Evolutionary conservation across 2,329 filamentous ascomycete genomes (phyloP), one percentile per base, ranked within the genome.

Genomic region (Cladophialophora chaetospira): DNA sequence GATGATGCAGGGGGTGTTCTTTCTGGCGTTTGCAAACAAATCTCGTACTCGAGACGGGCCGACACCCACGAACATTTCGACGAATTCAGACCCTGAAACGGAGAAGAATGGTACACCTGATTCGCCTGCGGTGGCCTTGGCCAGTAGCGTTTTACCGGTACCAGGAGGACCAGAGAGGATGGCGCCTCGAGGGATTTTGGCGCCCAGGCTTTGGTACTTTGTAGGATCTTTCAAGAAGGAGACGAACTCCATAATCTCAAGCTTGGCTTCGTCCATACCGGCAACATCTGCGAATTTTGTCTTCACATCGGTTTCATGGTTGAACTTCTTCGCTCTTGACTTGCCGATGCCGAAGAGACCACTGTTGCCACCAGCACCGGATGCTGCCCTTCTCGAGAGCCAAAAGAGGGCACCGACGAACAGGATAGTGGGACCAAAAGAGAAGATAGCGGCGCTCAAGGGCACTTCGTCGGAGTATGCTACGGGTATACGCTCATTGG

Each of bases 21-120:
- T 97, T 57, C 94, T 86, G 15, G 94, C 94, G 66, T 90, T 96
- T 55, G 91, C 87, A 69, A 99, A 99, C 50, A 99, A 78, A 73
- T 99, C 94, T 67, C 94, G 86, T 48, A 99, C 94, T 74, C 94
- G 85, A 26, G 93, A 97, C 17, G 94, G 90, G 74, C 94, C 94
- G 58, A 99, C 94, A 84, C 94, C 94, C 49, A 99, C 94, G 71
- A 99, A 99, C 93, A 99, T 99, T 77, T 99, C 94, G 28, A 99
- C 93, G 70, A 99, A 99, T 72, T 99, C 94, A 46, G 94, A 99
- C 71, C 94, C 94, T 73, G 91, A 97, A 67, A 99, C 94, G 69
- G 90, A 96, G 82, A 92, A 99, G 82, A 99, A 99, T 0, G 94
- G 94, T 28, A 99, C 94, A 40, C 89, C 88, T 23, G 94, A 97